Evolutionary conservation across 2,329 filamentous ascomycete genomes (phyloP), one percentile per base, ranked within the genome.

Genomic region (Fusarium sp.): DNA sequence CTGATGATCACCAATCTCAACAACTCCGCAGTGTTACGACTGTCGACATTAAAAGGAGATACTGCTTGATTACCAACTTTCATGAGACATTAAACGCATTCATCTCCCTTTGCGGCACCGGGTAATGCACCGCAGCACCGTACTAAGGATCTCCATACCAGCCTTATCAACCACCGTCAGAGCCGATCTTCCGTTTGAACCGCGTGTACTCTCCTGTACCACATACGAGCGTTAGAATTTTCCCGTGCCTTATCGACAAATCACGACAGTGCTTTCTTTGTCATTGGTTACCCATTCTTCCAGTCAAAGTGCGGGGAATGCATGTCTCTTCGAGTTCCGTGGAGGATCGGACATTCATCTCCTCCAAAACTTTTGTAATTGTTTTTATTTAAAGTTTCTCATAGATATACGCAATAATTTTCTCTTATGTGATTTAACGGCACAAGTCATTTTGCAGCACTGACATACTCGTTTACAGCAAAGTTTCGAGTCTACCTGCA

Each of bases 1-100:
- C 56, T 71, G 64, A 68, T 71, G 51, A 73, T 73, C 63, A 52
- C 63, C 63, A 73, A 73, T 73, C 70, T 73, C 68, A 60, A 54
- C 52, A 63, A 45, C 70, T 68, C 51, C 39, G 61, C 54, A 54
- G 44, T 31, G 44, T 51, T 65, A 45, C 39, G 25, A 73, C 38
- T 49, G 35, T 61, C 31, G 31, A 45, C 38, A 42, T 46, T 45
- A 35, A 61, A 61, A 73, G 70, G 70, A 62, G 70, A 59, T 39
- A 31, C 59, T 25, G 35, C 44, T 46, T 29, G 44, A 46, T 29
- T 29, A 46, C 44, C 44, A 29, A 29, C 44, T 37, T 25, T 66
- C 33, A 60, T 59, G 31, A 56, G 49, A 51, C 29, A 56, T 46
- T 29, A 23, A 35, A 63, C 42, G 33, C 35, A 37, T 49, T 57